These are phyloP conservation scores for Podaxis sp. DNA, from an alignment of 768 basidiomycete species.

Conservation along the genomic window DNA sequence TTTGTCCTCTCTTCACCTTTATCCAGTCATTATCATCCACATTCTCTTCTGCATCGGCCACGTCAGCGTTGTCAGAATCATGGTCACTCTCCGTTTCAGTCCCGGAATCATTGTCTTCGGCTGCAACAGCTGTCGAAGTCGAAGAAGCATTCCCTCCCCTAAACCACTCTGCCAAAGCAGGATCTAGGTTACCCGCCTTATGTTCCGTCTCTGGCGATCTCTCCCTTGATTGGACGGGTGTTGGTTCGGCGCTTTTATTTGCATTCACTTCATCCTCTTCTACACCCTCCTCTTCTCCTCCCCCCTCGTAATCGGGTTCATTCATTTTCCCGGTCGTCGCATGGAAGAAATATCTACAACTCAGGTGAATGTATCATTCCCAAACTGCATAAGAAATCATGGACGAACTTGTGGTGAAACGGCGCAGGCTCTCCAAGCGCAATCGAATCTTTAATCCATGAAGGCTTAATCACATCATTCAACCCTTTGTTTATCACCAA, in stretches of 20 bases:
- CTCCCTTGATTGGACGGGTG: constrained; percentile 16
- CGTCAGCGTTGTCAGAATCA: constrained; percentile 67
- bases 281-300: constrained; percentile 33
- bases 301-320: constrained; percentile 47
- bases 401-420: constrained; percentile 58
- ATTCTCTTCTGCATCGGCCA: constrained; percentile 27
- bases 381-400: neutral
- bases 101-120: constrained; percentile 25
- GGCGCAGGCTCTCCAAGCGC: constrained; percentile 50
- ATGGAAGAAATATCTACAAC: constrained; percentile 71
- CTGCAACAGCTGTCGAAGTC: constrained; percentile 39
- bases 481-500: constrained; percentile 65
- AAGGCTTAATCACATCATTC: constrained; percentile 71
- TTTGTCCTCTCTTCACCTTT: constrained; percentile 22
- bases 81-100: constrained; percentile 51
- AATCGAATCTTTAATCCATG: constrained; percentile 83
- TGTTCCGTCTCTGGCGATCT: constrained; percentile 19
- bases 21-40: constrained; percentile 35
- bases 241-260: constrained; percentile 12
- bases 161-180: constrained; percentile 38
- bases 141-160: neutral
- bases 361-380: neutral
- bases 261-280: constrained; percentile 19
- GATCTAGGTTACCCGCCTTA: constrained; percentile 35
- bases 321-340: constrained; percentile 49